Percentiles rank a stretch among this genome's conserved stretches.
Evolutionary conservation across 192 early-diverging fungal species (phyloP).

Genomic region (Entrophospora sp.): DNA sequence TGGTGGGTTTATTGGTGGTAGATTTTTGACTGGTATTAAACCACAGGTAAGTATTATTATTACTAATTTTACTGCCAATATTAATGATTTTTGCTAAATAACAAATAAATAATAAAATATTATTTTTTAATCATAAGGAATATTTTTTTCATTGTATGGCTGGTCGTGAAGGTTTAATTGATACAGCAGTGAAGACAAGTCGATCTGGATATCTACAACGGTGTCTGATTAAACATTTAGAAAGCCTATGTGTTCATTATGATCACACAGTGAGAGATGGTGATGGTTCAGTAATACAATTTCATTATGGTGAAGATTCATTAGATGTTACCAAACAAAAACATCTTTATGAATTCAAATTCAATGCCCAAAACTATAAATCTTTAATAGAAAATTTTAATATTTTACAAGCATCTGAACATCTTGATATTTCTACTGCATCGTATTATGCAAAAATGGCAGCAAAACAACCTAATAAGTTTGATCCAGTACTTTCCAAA

Average conservation of each 20-base stretch:
- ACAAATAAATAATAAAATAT: not conserved
- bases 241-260: slow-evolving; percentile 90
- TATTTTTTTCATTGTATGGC: slow-evolving; percentile 96
- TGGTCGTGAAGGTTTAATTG: slow-evolving; percentile 99
- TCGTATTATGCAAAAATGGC: slow-evolving; percentile 67
- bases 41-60: slow-evolving; percentile 65
- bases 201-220: slow-evolving; percentile 98
- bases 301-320: slow-evolving; percentile 98
- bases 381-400: slow-evolving; percentile 75
- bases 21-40: slow-evolving; percentile 97
- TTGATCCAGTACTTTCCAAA: slow-evolving; percentile 72
- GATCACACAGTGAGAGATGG: slow-evolving; percentile 94
- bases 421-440: slow-evolving; percentile 68
- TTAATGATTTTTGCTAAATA: slow-evolving; percentile 18
- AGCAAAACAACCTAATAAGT: slow-evolving; percentile 58
- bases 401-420: slow-evolving; percentile 51
- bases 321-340: slow-evolving; percentile 94
- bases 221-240: slow-evolving; percentile 98
- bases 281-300: slow-evolving; percentile 93
- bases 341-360: slow-evolving; percentile 83
- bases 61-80: slow-evolving; percentile 29
- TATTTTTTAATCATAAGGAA: slow-evolving; percentile 28
- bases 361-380: slow-evolving; percentile 85
- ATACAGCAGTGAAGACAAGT: slow-evolving; percentile 99
- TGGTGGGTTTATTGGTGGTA: slow-evolving; percentile 93